Conservation (phyloP, 345 rosid genomes). For the Eucalyptus virginea region DNA sequence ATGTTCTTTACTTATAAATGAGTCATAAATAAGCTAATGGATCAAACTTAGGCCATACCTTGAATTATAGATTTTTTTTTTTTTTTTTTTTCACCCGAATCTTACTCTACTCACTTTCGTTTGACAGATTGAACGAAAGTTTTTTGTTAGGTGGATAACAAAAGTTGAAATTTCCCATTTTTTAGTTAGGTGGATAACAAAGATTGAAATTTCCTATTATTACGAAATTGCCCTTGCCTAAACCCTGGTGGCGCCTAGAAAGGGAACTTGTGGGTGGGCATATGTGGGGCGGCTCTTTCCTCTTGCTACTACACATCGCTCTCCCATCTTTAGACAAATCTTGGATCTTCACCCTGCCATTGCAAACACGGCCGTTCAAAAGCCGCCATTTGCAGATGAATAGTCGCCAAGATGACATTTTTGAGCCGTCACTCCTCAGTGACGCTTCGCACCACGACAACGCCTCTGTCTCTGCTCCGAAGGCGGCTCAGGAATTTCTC, state of each 20-base stretch:
- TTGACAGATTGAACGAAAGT: no score
- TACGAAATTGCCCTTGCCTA: not conserved
- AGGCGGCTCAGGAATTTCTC: not conserved
- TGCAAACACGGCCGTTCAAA: not conserved
- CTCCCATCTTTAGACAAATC: not conserved
- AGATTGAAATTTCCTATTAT: not conserved
- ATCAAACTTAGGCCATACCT: no score
- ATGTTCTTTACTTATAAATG: no score
- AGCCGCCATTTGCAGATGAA: not conserved
- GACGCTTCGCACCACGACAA: not conserved
- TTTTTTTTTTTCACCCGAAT: no score
- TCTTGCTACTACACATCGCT: not conserved
- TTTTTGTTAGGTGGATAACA: not conserved
- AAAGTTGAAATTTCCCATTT: no score
- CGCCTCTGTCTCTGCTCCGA: not conserved
- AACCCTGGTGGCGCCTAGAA: not conserved
- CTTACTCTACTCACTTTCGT: no score
- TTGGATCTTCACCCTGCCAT: not conserved
- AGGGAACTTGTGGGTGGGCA: not conserved
- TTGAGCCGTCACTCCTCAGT: not conserved
- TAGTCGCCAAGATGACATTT: not conserved
- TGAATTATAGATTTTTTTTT: no score
- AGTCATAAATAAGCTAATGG: fast-evolving
- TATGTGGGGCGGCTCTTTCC: not conserved
- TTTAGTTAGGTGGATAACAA: no score